Conservation (phyloP, 305 asterid genomes). For the Vinca major region DNA sequence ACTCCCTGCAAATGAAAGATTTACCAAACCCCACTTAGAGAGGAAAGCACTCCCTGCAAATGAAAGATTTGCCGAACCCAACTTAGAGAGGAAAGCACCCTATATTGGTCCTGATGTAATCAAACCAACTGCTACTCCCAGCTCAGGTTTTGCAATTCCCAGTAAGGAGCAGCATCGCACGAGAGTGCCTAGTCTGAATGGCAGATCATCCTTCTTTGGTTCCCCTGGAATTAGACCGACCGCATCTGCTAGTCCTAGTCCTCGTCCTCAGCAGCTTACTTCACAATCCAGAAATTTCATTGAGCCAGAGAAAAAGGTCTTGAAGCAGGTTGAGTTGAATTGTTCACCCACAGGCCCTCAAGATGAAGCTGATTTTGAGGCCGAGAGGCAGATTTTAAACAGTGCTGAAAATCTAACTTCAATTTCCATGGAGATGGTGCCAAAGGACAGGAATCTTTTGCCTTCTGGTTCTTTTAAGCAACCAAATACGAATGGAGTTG, state of each 20-base stretch:
- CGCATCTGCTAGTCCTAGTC: slow-evolving; percentile 29
- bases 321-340: slow-evolving; percentile 50
- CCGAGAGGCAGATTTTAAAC: slow-evolving; percentile 32
- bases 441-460: slow-evolving; percentile 34
- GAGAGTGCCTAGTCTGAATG: slow-evolving; percentile 40
- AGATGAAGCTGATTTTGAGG: slow-evolving; percentile 25
- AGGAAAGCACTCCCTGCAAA: slow-evolving; percentile 22
- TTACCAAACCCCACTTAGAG: slow-evolving; percentile 29
- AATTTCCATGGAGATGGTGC: slow-evolving; percentile 31
- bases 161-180: slow-evolving; percentile 31
- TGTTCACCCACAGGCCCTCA: slow-evolving; percentile 35
- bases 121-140: slow-evolving; percentile 34
- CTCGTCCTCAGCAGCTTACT: slow-evolving; percentile 45
- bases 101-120: slow-evolving; percentile 37
- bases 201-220: slow-evolving; percentile 41
- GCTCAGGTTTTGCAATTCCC: slow-evolving; percentile 19
- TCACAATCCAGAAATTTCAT: slow-evolving; percentile 31
- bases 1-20: slow-evolving; percentile 27
- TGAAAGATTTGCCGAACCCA: slow-evolving; percentile 28
- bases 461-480: slow-evolving; percentile 49
- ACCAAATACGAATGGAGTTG: slow-evolving; percentile 31
- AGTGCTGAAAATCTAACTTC: slow-evolving; percentile 38
- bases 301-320: slow-evolving; percentile 42
- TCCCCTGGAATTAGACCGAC: slow-evolving; percentile 36
- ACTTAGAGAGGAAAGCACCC: slow-evolving; percentile 31